phyloP scores from a whole-genome alignment of 305 asterid genomes.

The Fraxinus albicans region DNA sequence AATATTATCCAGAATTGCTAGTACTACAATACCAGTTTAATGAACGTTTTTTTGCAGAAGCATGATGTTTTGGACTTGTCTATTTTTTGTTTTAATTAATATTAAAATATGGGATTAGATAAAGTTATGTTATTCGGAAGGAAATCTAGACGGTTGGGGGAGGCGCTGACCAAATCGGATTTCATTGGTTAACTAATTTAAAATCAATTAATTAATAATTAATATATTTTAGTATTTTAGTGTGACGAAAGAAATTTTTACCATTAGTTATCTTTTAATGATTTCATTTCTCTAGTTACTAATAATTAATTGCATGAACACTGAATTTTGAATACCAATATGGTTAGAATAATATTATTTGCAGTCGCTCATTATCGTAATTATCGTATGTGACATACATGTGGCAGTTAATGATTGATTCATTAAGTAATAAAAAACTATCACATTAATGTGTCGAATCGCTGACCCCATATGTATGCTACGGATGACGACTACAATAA shows the following conservation, averaged over 20 bases:
- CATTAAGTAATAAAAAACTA: too few relatives aligned
- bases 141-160: constrained; percentile 25
- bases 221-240: background rate
- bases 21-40: too few relatives aligned
- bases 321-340: background rate
- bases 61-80: background rate
- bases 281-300: background rate
- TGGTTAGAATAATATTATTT: background rate
- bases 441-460: too few relatives aligned
- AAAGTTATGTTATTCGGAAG: constrained; percentile 13
- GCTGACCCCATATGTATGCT: too few relatives aligned
- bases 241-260: background rate
- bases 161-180: constrained; percentile 34
- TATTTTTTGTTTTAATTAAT: background rate
- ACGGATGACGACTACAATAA: too few relatives aligned
- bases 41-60: background rate
- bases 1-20: too few relatives aligned
- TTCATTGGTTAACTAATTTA: constrained; percentile 2
- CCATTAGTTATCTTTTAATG: background rate
- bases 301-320: background rate
- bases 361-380: too few relatives aligned
- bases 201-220: background rate
- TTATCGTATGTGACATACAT: too few relatives aligned
- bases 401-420: too few relatives aligned
- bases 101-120: background rate